Evolutionary conservation across 164 flowering plant genomes (phyloP).

Genomic region (Sedum album): DNA sequence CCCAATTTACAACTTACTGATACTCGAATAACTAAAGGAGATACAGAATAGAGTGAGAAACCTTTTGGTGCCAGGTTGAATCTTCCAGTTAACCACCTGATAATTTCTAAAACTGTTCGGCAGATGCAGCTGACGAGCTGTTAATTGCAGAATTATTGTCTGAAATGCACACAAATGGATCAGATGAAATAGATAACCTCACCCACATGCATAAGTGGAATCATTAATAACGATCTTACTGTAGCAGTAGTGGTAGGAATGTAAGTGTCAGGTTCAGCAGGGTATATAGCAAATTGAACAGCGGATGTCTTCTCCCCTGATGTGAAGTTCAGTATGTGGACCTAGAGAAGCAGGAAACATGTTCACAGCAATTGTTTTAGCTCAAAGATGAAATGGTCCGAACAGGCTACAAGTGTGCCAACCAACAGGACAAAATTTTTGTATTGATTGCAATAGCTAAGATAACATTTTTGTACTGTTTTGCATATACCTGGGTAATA

Average conservation of each 20-base stretch:
- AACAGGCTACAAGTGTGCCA: too few relatives aligned
- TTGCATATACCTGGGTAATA: too few relatives aligned
- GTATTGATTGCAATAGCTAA: too few relatives aligned
- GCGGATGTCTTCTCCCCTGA: constrained; percentile 39
- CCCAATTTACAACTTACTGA: neutral
- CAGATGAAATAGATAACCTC: neutral
- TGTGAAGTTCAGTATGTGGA: constrained; percentile 46
- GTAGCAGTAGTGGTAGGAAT: too few relatives aligned
- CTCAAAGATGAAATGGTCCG: too few relatives aligned
- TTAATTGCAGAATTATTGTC: constrained; percentile 34
- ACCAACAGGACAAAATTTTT: too few relatives aligned
- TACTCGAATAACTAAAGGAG: neutral
- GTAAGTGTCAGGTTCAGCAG: too few relatives aligned
- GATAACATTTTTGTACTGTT: too few relatives aligned
- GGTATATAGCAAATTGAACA: too few relatives aligned
- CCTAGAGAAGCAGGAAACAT: constrained; percentile 33
- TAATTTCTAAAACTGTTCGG: constrained; percentile 41
- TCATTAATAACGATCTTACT: too few relatives aligned
- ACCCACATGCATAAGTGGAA: neutral
- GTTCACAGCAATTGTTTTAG: too few relatives aligned
- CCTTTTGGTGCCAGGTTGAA: constrained; percentile 34
- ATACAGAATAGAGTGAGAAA: constrained; percentile 9
- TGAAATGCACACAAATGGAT: constrained; percentile 13
- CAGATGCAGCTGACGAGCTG: constrained; percentile 33
- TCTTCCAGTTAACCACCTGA: constrained; percentile 37